Evolutionary conservation across 1,284 basidiomycete species (phyloP).

Genomic region (Hypsizygus ulmarius): DNA sequence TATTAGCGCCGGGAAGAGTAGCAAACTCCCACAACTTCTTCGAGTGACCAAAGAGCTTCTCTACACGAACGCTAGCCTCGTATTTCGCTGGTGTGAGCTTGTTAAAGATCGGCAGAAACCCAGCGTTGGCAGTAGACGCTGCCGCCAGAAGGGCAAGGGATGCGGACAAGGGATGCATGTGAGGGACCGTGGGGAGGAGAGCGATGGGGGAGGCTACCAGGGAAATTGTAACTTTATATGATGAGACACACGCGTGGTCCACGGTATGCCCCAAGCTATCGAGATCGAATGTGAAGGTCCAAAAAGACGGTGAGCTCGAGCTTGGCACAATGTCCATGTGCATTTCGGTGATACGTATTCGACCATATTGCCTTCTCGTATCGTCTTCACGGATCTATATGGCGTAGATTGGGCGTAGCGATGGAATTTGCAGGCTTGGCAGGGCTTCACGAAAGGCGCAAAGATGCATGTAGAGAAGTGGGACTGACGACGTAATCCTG

Average conservation of each 20-base stretch:
- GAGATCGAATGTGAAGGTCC: no score
- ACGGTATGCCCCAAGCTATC: no score
- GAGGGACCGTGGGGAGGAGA: not conserved
- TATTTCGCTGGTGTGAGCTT: conserved; percentile 13
- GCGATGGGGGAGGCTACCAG: not conserved
- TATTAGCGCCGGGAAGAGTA: conserved; percentile 6
- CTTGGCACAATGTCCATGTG: conserved; percentile 9
- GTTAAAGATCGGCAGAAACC: conserved; percentile 8
- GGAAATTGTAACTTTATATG: not conserved
- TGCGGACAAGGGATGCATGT: conserved; percentile 1
- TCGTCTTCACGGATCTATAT: conserved; percentile 6
- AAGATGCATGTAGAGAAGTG: no score
- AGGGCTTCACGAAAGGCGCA: not conserved
- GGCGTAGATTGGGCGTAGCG: not conserved
- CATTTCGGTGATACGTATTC: not conserved
- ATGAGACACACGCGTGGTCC: not conserved
- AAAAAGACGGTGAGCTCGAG: no score
- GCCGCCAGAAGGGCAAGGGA: conserved; percentile 4
- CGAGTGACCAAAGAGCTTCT: conserved; percentile 12
- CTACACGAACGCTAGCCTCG: conserved; percentile 8
- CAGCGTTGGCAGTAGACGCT: not conserved
- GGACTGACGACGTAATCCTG: not conserved
- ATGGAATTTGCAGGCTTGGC: conserved; percentile 4
- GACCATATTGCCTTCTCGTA: not conserved
- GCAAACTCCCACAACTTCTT: conserved; percentile 15